Evolutionary conservation across 108 stramenopile genomes (phyloP).

Genomic region (Epipyxis sp.): DNA sequence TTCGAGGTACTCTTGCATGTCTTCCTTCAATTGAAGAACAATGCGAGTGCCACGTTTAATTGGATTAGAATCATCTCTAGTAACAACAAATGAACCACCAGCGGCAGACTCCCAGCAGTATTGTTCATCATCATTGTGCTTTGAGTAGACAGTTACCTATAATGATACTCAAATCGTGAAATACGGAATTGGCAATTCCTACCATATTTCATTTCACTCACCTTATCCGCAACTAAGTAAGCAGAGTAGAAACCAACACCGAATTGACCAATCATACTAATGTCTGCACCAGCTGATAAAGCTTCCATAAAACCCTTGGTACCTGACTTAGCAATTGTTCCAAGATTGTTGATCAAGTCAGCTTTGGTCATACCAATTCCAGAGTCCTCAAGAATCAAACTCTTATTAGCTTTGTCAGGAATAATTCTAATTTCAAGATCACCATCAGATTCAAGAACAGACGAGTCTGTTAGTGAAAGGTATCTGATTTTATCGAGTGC

Average conservation of each 20-base stretch:
- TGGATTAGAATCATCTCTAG: constrained; percentile 68
- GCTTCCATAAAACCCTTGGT: constrained; percentile 99
- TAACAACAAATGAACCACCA: constrained; percentile 95
- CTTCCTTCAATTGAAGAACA: constrained; percentile 97
- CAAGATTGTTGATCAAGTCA: constrained; percentile 97
- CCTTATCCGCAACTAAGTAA: constrained; percentile 98
- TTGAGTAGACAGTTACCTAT: constrained; percentile 83
- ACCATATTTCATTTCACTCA: constrained; percentile 37
- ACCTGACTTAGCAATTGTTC: constrained; percentile 99
- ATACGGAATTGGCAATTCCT: background rate
- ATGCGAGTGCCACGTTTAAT: constrained; percentile 95
- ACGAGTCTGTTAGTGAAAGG: constrained; percentile 87
- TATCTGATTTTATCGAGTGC: constrained; percentile 99
- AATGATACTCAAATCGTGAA: background rate
- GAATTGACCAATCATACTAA: constrained; percentile 99
- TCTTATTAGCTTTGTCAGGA: constrained; percentile 99
- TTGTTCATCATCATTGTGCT: constrained; percentile 89
- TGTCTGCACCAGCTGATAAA: constrained; percentile 95
- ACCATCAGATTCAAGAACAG: constrained; percentile 87
- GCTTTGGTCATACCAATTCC: constrained; percentile 99
- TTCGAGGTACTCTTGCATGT: constrained; percentile 99
- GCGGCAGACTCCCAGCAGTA: constrained; percentile 93
- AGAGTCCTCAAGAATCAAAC: constrained; percentile 94
- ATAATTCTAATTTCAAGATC: constrained; percentile 94
- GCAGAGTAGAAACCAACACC: constrained; percentile 99